Base-by-base conservation (phyloP, 495 filamentous ascomycete genomes). In the Lasiosphaeria miniovina region DNA sequence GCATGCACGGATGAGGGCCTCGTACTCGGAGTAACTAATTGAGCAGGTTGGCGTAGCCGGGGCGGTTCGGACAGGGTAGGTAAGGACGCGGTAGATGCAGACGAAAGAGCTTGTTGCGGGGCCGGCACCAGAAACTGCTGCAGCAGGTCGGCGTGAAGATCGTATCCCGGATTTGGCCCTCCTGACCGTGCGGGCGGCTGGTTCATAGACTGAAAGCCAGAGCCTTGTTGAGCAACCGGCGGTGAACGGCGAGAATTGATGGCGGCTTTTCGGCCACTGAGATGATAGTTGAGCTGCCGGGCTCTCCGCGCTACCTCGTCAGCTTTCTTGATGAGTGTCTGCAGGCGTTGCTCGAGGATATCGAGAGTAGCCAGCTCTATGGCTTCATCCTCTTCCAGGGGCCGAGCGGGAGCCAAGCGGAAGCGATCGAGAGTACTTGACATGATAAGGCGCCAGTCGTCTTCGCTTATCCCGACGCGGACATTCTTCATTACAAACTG, bases 351-450 rank as follows among this genome's bases (percentile, higher is more conserved):
- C 70, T 93, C 89, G 49, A 96, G 68, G 56, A 94, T 93, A 66
- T 93, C 90, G 57, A 94, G 71, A 3, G 90, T 92, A 35, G 85
- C 90, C 52, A 93, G 70, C 71, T 96, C 91, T 65, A 90, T 90
- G 69, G 88, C 84, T 68, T 96, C 91, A 64, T 96, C 91, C 70
- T 95, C 90, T 52, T 86, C 83, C 49, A 94, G 87, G 0, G 91
- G 89, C 6, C 74, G 62, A 24, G 73, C 62, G 65, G 91, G 87
- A 12, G 87, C 88, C 14, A 91, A 88, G 36, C 89, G 89, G 74
- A 96, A 85, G 73, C 90, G 87, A 72, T 94, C 88, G 14, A 90
- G 84, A 61, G 89, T 88, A 35, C 91, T 91, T 14, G 88, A 91
- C 32, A 82, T 80, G 66, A 96, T 90, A 56, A 96, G 74, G 41